phyloP scores from a whole-genome alignment of 2,329 filamentous ascomycete genomes.

The Phaeosphaeriaceae sp. region DNA sequence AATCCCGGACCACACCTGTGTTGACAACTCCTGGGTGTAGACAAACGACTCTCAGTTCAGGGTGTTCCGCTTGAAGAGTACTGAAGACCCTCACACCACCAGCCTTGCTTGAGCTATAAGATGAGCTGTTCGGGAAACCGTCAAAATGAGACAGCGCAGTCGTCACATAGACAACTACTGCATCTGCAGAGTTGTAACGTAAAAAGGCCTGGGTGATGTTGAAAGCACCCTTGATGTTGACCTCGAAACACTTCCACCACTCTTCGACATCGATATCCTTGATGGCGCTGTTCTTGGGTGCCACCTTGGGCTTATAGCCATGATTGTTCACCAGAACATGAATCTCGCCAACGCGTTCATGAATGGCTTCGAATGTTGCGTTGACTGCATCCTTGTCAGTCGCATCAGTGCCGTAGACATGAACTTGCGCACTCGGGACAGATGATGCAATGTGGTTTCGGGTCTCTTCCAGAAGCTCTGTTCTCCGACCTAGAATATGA shows the following conservation, averaged over 20 bases:
- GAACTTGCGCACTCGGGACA: no score
- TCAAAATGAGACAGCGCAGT: no score
- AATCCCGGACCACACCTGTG: slow-evolving; percentile 40
- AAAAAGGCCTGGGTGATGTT: slow-evolving; percentile 17
- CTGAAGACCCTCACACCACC: slow-evolving; percentile 44
- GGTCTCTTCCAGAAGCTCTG: slow-evolving; percentile 10
- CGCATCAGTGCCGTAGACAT: no score
- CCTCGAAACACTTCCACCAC: not conserved
- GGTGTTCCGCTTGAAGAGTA: slow-evolving; percentile 46
- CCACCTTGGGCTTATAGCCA: not conserved
- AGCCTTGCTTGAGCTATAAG: slow-evolving; percentile 43
- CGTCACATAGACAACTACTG: slow-evolving; percentile 19
- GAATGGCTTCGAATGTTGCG: not conserved
- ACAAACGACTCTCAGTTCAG: slow-evolving; percentile 42
- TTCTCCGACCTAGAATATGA: slow-evolving; percentile 51
- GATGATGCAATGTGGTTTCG: no score
- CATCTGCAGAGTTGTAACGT: slow-evolving; percentile 6
- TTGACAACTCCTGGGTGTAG: slow-evolving; percentile 50
- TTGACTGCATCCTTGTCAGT: slow-evolving; percentile 25
- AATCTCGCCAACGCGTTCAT: slow-evolving; percentile 5
- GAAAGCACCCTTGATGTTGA: slow-evolving; percentile 20
- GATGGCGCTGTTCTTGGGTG: not conserved
- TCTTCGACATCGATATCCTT: not conserved
- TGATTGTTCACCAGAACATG: slow-evolving; percentile 28
- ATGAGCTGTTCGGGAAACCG: slow-evolving; percentile 8